Base-by-base conservation (phyloP, 352 stramenopile genomes). In the Phytopythium delawarense region DNA sequence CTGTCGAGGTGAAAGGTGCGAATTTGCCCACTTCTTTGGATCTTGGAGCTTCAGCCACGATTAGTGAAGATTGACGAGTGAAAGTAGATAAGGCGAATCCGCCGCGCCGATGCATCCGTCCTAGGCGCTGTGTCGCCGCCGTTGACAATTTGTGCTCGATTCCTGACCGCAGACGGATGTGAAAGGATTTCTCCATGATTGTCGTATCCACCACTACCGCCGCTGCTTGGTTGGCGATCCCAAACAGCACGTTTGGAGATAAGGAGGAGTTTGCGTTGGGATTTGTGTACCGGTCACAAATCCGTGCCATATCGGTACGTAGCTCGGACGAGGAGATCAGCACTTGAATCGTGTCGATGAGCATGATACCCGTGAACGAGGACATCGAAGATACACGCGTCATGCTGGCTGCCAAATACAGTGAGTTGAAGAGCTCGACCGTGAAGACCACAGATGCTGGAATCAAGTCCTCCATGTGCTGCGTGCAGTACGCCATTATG, bases 391-490 rank as follows among this genome's bases (percentile, higher is more conserved):
- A 62, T 28, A 59, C 25, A 16, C 46, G 62, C 37, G 69, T 65
- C 68, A 72, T 72, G 48, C 48, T 58, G 0, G 61, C 64, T 15
- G 68, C 63, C 9, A 80, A 20, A 42, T 78, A 84, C 7, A 84
- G 51, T 6, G 68, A 37, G 40, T 78, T 75, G 62, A 78, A 81
- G 32, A 79, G 60, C 20, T 81, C 66, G 25, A 73, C 71, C 0
- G 72, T 71, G 48, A 80, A 76, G 13, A 80, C 67, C 18, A 76
- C 57, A 3, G 71, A 25, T 53, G 76, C 68, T 0, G 71, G 76
- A 1, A 78, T 58, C 51, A 77, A 58, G 25, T 81, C 72, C 48
- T 76, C 55, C 28, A 84, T 40, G 39, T 74, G 55, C 7, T 50
- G 53, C 23, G 59, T 58, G 9, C 61, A 51, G n/a, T 37, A 20